Base-by-base conservation (phyloP, 2,329 filamentous ascomycete genomes). In the Harringtonia aguacate region DNA sequence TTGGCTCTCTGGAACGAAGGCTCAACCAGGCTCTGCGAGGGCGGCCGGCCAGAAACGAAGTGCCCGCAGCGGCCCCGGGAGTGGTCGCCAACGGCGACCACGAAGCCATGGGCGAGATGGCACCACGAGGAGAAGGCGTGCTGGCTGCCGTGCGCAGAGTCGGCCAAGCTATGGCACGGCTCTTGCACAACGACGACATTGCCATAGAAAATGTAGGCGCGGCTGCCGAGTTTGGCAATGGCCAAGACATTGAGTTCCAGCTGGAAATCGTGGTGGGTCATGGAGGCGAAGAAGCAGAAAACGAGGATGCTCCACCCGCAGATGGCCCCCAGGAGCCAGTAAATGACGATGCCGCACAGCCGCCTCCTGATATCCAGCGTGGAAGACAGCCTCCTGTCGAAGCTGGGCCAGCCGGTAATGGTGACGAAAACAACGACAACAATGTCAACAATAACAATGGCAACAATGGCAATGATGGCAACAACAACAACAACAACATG, bases 1-100 rank as follows among this genome's bases (percentile, higher is more conserved):
- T 73, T 24, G 62, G 64, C 9, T 58, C 60, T 1, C 63, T 72
- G 22, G 73, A 78, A 53, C 60, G 58, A 34, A 66, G 61, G 28
- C 67, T 76, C 27, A 72, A 75, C 55, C 53, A 65, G 42, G 59
- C 64, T 31, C 60, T 76, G 29, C 55, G 63, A n/a, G 65, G 67
- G 1, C 48, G 7, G 48, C 54, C 6, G 10, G 20, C 24, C 12
- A 18, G n/a, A n/a, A n/a, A n/a, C n/a, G n/a, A n/a, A n/a, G n/a
- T n/a, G n/a, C n/a, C 21, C 4, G 39, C 8, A 3, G 39, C 15
- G 10, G 20, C 9, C 14, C 36, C 7, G 27, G 30, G 9, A 21
- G 31, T 4, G 15, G 18, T 9, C 17, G 39, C 29, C 24, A n/a
- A 21, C 10, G 41, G 18, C 13, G 36, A 22, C 10, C 10, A 8